Evolutionary conservation across 208 protist genomes (phyloP).

Genomic region (Tritrichomonas musculus): DNA sequence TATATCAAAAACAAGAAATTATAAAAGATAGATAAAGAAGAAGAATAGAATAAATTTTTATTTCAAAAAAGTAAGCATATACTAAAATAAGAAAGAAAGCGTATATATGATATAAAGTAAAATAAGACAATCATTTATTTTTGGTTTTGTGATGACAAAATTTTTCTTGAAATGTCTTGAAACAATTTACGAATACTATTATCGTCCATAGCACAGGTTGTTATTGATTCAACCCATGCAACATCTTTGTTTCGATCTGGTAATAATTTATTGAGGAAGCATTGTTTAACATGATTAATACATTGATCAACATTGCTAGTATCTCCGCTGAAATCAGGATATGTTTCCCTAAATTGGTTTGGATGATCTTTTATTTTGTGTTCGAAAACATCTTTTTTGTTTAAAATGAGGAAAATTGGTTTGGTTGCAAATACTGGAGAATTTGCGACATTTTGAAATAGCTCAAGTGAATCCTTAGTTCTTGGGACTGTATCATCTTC

Average conservation of each 20-base stretch:
- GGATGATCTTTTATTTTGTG: background rate
- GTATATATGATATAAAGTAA: too few species aligned
- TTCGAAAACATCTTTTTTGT: background rate
- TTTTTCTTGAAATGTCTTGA: background rate
- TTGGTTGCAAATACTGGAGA: background rate
- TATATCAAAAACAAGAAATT: too few species aligned
- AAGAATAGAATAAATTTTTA: too few species aligned
- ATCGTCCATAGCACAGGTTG: slow-evolving; percentile 2
- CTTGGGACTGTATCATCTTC: background rate
- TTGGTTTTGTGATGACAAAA: too few species aligned
- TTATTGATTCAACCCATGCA: background rate
- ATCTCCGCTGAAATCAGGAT: background rate
- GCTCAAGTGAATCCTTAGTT: background rate
- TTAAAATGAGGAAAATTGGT: background rate
- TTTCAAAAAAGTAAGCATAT: too few species aligned
- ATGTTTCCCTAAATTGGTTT: background rate
- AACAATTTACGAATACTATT: background rate
- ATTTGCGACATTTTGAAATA: background rate
- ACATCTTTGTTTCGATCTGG: background rate
- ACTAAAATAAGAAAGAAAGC: too few species aligned
- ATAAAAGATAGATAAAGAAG: too few species aligned
- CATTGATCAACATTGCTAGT: background rate
- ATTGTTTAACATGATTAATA: background rate
- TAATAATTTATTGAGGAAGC: background rate
- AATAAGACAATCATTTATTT: too few species aligned